Percentiles rank a stretch among this genome's conserved stretches.
Evolutionary conservation across 2,329 filamentous ascomycete genomes (phyloP).

Genomic region (Colletotrichum sp.): DNA sequence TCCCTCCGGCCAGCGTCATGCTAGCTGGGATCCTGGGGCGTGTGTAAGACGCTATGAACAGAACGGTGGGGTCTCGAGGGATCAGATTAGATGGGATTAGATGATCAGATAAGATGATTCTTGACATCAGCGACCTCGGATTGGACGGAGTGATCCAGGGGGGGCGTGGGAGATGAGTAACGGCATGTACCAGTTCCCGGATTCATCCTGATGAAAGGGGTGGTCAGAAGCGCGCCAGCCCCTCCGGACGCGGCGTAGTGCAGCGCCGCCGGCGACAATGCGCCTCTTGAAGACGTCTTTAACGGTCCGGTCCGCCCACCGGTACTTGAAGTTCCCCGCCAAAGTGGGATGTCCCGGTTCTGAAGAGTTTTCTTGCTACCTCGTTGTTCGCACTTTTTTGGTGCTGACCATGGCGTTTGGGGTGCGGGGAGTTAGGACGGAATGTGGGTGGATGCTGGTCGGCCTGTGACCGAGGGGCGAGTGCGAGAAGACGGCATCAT

Average conservation of each 20-base stretch:
- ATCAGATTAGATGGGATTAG: conserved; percentile 21
- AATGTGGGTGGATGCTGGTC: conserved; percentile 3
- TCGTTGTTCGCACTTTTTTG: neutral
- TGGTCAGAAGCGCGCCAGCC: neutral
- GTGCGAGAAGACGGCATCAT: neutral
- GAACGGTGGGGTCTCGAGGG: neutral
- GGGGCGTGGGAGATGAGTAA: neutral
- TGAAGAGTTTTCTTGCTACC: neutral
- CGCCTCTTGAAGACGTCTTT: neutral
- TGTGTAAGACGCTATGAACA: neutral
- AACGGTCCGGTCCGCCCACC: conserved; percentile 7
- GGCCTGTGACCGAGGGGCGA: neutral
- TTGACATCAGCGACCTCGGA: neutral
- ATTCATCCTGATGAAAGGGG: neutral
- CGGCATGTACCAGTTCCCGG: neutral
- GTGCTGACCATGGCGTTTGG: neutral
- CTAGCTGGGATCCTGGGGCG: neutral
- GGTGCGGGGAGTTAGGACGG: neutral
- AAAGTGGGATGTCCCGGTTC: neutral
- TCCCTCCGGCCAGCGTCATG: neutral
- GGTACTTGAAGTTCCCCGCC: neutral
- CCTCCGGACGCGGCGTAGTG: neutral
- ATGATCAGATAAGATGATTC: conserved; percentile 19
- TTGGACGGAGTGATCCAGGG: neutral
- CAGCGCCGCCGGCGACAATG: neutral